Conservation (phyloP, 176 grass and related monocot species). For the Urochloa ruziziensis region DNA sequence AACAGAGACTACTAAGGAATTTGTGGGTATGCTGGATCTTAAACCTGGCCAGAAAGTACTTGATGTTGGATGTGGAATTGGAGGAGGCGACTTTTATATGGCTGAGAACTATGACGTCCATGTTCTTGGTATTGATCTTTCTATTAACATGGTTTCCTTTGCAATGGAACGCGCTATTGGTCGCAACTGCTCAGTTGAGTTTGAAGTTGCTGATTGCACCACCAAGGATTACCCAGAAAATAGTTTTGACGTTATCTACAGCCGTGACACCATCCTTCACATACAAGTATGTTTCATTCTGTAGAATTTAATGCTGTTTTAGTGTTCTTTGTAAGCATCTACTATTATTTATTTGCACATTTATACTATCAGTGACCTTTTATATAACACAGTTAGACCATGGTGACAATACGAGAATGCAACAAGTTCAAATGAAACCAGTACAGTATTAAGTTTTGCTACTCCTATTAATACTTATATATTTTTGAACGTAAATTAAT, state of each 20-base stretch:
- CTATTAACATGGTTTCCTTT: conserved; percentile 97
- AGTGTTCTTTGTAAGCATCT: not conserved
- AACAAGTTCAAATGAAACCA: not conserved
- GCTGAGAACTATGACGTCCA: conserved; percentile 87
- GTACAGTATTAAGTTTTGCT: not conserved
- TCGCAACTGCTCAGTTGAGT: conserved; percentile 79
- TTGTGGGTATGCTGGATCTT: conserved; percentile 79
- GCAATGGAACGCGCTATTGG: conserved; percentile 93
- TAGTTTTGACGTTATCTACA: conserved; percentile 89
- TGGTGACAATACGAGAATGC: not conserved
- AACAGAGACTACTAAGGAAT: conserved; percentile 96
- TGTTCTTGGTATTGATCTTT: conserved; percentile 95
- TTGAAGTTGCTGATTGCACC: conserved; percentile 96
- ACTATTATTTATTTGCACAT: not conserved
- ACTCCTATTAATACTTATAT: not conserved
- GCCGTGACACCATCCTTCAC: conserved; percentile 97
- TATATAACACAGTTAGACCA: not conserved
- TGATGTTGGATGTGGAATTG: conserved; percentile 95
- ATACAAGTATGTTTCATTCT: conserved; percentile 58
- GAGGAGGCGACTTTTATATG: conserved; percentile 97
- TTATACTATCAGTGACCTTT: not conserved
- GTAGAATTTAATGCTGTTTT: not conserved
- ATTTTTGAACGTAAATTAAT: too few species aligned
- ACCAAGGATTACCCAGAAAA: conserved; percentile 77
- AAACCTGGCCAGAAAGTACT: conserved; percentile 91